These are phyloP conservation scores for Litchi chinensis DNA, from an alignment of 345 rosid genomes.

Conservation along the genomic window DNA sequence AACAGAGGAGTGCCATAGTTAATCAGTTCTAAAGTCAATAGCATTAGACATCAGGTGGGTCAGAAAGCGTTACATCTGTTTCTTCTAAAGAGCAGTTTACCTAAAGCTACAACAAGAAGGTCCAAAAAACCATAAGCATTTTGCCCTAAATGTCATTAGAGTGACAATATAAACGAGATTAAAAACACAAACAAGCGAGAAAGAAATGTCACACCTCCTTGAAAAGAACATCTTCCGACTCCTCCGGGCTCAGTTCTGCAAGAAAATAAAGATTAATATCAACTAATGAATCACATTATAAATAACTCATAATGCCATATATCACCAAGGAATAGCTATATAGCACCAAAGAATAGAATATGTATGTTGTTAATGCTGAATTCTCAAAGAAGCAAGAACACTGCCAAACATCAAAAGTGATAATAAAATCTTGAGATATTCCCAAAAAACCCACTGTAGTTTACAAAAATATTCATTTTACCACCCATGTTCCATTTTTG, in stretches of 20 bases:
- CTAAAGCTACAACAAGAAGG: background rate
- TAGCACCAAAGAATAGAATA: background rate
- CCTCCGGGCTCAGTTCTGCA: slow-evolving; percentile 92
- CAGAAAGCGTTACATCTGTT: background rate
- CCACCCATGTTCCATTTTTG: too few species aligned
- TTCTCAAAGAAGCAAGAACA: background rate
- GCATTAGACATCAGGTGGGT: background rate
- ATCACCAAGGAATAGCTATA: background rate
- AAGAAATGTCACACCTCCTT: slow-evolving; percentile 70
- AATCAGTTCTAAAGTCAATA: background rate
- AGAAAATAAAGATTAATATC: slow-evolving; percentile 15
- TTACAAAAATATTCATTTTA: too few species aligned
- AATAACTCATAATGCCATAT: background rate
- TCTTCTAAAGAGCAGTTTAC: background rate
- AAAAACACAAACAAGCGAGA: slow-evolving; percentile 4
- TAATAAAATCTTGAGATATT: background rate
- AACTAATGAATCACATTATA: slow-evolving; percentile 10
- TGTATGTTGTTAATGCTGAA: background rate
- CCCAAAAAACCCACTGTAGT: too few species aligned
- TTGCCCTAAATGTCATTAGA: background rate
- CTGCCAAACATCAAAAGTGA: background rate
- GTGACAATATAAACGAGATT: background rate
- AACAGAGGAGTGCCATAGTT: background rate
- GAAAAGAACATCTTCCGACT: slow-evolving; percentile 96
- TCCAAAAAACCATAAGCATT: slow-evolving; percentile 3